Evolutionary conservation across 768 basidiomycete species (phyloP).

Genomic region (Lentinula raphanica): DNA sequence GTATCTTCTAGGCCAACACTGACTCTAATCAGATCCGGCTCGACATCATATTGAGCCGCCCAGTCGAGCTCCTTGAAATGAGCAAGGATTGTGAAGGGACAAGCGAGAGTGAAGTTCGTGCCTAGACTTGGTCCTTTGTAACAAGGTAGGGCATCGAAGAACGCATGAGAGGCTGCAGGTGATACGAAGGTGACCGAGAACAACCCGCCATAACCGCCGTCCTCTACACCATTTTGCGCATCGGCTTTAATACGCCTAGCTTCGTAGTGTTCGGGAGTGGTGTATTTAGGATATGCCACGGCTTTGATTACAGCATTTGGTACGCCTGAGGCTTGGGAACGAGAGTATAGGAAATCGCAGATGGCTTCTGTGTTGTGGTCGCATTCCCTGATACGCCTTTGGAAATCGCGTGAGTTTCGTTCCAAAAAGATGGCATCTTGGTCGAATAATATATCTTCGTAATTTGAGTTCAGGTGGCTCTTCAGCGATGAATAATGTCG

Average conservation of each 20-base stretch:
- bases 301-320: slow-evolving; percentile 58
- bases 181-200: slow-evolving; percentile 85
- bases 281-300: slow-evolving; percentile 88
- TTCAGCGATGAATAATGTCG: slow-evolving; percentile 68
- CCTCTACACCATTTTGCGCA: slow-evolving; percentile 24
- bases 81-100: slow-evolving; percentile 88
- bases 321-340: slow-evolving; percentile 39
- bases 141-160: slow-evolving; percentile 80
- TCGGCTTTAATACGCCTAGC: slow-evolving; percentile 50
- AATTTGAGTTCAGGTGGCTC: slow-evolving; percentile 46
- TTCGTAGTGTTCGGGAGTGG: slow-evolving; percentile 66
- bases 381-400: slow-evolving; percentile 64
- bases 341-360: slow-evolving; percentile 70
- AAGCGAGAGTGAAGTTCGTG: slow-evolving; percentile 94
- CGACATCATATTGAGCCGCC: slow-evolving; percentile 86
- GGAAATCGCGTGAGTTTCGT: slow-evolving; percentile 94
- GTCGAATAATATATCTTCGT: slow-evolving; percentile 83
- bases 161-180: slow-evolving; percentile 59
- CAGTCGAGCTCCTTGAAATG: slow-evolving; percentile 89
- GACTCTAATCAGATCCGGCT: slow-evolving; percentile 76
- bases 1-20: slow-evolving; percentile 88
- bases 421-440: slow-evolving; percentile 97
- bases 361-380: slow-evolving; percentile 79
- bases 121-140: slow-evolving; percentile 90
- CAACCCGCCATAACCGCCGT: slow-evolving; percentile 76